A percentile compares a stretch with the other conserved stretches of the same genome.
These are phyloP conservation scores for Senna tora DNA, from an alignment of 306 rosid species.

Conservation along the genomic window DNA sequence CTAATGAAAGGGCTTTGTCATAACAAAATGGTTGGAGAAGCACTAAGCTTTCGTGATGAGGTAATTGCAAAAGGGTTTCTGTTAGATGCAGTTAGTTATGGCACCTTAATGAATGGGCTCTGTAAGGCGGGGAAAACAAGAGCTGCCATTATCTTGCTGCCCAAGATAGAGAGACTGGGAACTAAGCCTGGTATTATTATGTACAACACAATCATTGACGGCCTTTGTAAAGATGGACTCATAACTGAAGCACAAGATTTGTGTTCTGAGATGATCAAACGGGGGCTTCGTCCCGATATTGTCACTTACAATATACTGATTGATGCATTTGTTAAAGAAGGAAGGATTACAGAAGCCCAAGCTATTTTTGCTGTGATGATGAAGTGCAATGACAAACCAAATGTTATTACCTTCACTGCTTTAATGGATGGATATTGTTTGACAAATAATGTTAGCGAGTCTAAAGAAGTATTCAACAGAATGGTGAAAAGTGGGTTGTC, in stretches of 20 bases:
- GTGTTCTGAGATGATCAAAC: constrained; percentile 1
- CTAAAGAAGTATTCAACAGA: neutral
- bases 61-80: neutral
- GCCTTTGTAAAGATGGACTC: constrained; percentile 25
- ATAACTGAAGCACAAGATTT: constrained; percentile 1
- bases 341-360: constrained; percentile 3
- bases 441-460: neutral
- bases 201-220: neutral
- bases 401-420: neutral
- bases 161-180: too few relatives aligned
- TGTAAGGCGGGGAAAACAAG: neutral
- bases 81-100: neutral
- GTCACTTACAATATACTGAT: neutral
- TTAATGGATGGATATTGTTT: neutral
- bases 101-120: neutral
- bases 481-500: neutral
- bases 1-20: neutral
- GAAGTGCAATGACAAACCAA: neutral
- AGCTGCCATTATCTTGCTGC: neutral
- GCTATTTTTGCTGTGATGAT: neutral
- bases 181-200: neutral
- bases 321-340: neutral
- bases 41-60: neutral
- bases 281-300: constrained; percentile 9
- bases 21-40: neutral